Evolutionary conservation across 176 grass and related monocot species (phyloP), one percentile per base, ranked within the genome.

Genomic region (Carex kokanica): DNA sequence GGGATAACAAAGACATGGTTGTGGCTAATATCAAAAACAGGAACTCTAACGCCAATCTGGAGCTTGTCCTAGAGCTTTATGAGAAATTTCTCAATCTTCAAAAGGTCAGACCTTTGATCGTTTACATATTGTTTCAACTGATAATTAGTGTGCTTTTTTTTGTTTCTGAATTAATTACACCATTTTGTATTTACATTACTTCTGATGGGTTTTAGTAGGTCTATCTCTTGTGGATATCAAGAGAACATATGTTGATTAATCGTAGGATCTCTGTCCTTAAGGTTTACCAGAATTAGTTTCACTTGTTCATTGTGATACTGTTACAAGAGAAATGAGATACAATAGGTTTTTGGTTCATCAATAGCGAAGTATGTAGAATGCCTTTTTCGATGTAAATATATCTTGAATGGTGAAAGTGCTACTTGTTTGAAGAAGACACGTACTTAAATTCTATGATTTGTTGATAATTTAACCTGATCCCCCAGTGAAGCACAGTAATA

Each of bases 51-150:
- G 92, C 92, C 27, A 91, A 98, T 84, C 86, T 98, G 34, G 91
- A 91, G 47, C 86, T 95, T 56, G 88, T 98, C 5, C 92, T 98
- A 3, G 86, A 95, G 75, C 92, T 98, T 12, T 98, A 98, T 59
- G 91, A 95, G 23, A 84, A 91, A 59, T 93, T 90, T 80, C 86
- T 95, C 54, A 86, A 84, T 32, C 80, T 98, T 78, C 91, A 95
- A 63, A 98, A 98, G 95, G 95, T 98, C 86, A 78, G 92, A 77
- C 49, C 25, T 32, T 56, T 78, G 24, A 27, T 16, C 13, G 2
- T 55, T 56, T 78, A 32, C 51, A 56, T 78, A 52, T 29, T 29
- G 21, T 78, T 77, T 15, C 51, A 34, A 21, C 12, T 74, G 1
- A 74, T 32, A 78, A 78, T 56, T 55, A 32, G 73, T 18, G 47